Base-by-base conservation (phyloP, 2,329 filamentous ascomycete genomes). In the Colletotrichum melonis region DNA sequence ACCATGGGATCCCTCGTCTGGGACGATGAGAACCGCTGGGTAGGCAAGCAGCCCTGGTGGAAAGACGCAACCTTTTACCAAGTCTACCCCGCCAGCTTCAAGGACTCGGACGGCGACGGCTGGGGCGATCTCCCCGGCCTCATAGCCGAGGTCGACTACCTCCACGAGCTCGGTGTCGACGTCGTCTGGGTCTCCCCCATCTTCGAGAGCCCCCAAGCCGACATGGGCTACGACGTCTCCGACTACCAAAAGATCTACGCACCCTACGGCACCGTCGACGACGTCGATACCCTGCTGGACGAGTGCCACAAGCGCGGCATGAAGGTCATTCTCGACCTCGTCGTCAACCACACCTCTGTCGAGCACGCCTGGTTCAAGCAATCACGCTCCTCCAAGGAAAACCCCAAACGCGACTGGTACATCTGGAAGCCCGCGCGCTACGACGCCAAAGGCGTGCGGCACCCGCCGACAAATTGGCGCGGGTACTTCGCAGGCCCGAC, bases 141-240 rank as follows among this genome's bases (percentile, higher is more conserved):
- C 65, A 89, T 91, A 14, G 89, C 89, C 11, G 87, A 92, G 78
- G 81, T 93, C 1, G 90, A 92, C 78, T 92, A 93, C 77, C 84
- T 93, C 62, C 85, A 89, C 64, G 84, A 89, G 3, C 84, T 93
- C 0, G 92, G 91, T 1, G 84, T 90, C 1, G 89, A 92, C 74
- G 86, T 90, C n/a, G 84, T 92, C 24, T 92, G 90, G 90, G 80
- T 88, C 0, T 88, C 84, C 1, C 86, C 86, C 4, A 86, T 87
- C 69, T 88, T 85, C 69, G 85, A 87, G n/a, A 86, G 83, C 57
- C 92, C 92, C 0, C 89, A 91, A 74, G 83, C 88, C 19, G 92
- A 94, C 74, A 92, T 93, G 91, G 92, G 92, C 32, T 94, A 94
- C 77, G 92, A 94, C 76, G 89, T 94, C n/a, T 88, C 88, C 0